Evolutionary conservation across 2,329 filamentous ascomycete genomes (phyloP).

Genomic region (Talaromyces pinophilus): DNA sequence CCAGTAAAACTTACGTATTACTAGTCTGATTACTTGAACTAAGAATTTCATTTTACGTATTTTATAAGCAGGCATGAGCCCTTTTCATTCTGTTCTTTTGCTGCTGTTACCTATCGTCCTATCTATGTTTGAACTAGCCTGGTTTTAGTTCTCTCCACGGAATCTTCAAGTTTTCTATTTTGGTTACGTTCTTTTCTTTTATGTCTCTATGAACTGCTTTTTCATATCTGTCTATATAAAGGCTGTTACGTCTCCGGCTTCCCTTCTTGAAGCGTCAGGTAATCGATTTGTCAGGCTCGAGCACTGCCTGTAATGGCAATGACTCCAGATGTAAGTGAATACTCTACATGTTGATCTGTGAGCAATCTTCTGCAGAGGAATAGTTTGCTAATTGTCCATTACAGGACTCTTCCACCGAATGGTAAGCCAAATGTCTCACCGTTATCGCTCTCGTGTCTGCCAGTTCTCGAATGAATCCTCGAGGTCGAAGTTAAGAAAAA

Average conservation of each 20-base stretch:
- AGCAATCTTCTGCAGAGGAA: too few relatives aligned
- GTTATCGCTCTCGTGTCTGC: neutral
- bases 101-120: neutral
- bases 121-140: neutral
- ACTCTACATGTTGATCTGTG: neutral
- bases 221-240: neutral
- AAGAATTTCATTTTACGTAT: neutral
- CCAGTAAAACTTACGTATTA: neutral
- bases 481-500: neutral
- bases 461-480: neutral
- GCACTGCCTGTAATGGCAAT: slow-evolving; percentile 19
- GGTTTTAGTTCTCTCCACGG: neutral
- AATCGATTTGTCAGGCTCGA: neutral
- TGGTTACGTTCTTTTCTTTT: neutral
- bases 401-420: slow-evolving; percentile 24
- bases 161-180: neutral
- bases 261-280: neutral
- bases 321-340: slow-evolving; percentile 24
- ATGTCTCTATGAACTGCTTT: neutral
- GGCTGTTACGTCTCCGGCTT: too few relatives aligned
- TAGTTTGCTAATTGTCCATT: neutral
- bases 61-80: slow-evolving; percentile 10
- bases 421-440: slow-evolving; percentile 17
- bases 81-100: neutral
- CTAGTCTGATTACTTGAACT: neutral